phyloP scores from a whole-genome alignment of 1,139 yeast genomes.

The Arxiozyma heterogenica region DNA sequence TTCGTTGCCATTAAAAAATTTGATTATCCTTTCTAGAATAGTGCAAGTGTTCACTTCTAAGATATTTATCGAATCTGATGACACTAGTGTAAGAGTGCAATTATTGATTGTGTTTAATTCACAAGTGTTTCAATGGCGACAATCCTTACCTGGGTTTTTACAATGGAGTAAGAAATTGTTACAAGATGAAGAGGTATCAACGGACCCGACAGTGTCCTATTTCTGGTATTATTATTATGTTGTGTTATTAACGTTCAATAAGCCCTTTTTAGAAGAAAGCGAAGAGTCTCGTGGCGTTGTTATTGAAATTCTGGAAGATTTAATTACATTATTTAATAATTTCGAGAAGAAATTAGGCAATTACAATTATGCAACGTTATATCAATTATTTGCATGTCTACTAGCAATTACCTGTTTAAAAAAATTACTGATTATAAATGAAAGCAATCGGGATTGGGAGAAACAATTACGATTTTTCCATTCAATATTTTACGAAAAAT shows the following conservation, averaged over 20 bases:
- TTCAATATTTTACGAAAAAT: slow-evolving; percentile 18
- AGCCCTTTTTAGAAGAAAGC: slow-evolving; percentile 43
- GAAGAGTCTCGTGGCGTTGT: slow-evolving; percentile 26
- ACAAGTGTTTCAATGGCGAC: slow-evolving; percentile 45
- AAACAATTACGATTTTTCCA: slow-evolving; percentile 20
- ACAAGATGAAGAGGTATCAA: slow-evolving; percentile 34
- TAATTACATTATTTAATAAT: slow-evolving; percentile 24
- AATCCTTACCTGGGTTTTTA: slow-evolving; percentile 40
- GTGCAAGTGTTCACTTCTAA: slow-evolving; percentile 42
- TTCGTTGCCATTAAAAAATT: slow-evolving; percentile 37
- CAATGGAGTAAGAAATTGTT: slow-evolving; percentile 43
- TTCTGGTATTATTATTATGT: slow-evolving; percentile 53
- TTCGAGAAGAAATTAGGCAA: slow-evolving; percentile 22
- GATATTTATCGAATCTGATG: slow-evolving; percentile 28
- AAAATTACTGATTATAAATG: slow-evolving; percentile 13
- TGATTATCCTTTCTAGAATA: slow-evolving; percentile 47
- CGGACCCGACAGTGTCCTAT: slow-evolving; percentile 39
- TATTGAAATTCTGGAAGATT: slow-evolving; percentile 23
- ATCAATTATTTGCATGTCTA: slow-evolving; percentile 29
- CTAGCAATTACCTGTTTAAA: slow-evolving; percentile 25
- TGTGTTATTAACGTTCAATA: slow-evolving; percentile 45
- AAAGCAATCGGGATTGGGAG: slow-evolving; percentile 6
- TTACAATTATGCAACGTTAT: slow-evolving; percentile 23
- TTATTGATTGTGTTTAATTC: slow-evolving; percentile 38
- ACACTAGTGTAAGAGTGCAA: slow-evolving; percentile 20